Evolutionary conservation across 176 grass and related monocot species (phyloP).

Genomic region (Cenchrus purpureus): DNA sequence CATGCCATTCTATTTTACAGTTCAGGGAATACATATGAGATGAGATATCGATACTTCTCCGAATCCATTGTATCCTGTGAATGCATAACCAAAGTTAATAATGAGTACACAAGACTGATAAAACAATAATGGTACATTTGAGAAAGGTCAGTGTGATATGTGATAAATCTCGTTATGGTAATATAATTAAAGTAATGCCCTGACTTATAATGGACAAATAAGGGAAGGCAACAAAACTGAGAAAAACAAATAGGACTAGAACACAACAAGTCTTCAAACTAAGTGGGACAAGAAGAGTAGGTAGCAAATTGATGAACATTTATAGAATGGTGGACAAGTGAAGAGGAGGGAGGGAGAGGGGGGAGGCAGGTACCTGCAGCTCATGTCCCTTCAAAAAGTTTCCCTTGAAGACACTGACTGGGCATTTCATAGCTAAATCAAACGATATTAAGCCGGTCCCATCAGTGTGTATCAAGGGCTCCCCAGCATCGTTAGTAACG

Average conservation of each 20-base stretch:
- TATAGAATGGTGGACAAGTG: no score
- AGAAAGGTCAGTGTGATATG: neutral
- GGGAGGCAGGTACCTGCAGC: neutral
- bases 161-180: neutral
- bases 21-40: conserved; percentile 34
- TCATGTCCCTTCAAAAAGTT: conserved; percentile 41
- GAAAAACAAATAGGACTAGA: no score
- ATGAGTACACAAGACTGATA: neutral
- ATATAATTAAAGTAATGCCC: neutral
- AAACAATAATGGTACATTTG: neutral
- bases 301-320: no score
- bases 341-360: neutral
- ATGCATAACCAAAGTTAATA: neutral
- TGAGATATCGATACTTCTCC: neutral
- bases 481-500: conserved; percentile 3
- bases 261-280: no score
- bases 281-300: no score
- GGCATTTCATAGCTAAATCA: conserved; percentile 72
- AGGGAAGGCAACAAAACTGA: no score
- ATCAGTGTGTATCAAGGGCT: conserved; percentile 72
- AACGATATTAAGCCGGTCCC: conserved; percentile 80
- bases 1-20: neutral
- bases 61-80: conserved; percentile 24
- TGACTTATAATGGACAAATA: no score
- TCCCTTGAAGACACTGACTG: conserved; percentile 47